A percentile compares a stretch with the other conserved stretches of the same genome.
phyloP scores from a whole-genome alignment of 2,329 filamentous ascomycete species.

The Acrocalymma vagum region DNA sequence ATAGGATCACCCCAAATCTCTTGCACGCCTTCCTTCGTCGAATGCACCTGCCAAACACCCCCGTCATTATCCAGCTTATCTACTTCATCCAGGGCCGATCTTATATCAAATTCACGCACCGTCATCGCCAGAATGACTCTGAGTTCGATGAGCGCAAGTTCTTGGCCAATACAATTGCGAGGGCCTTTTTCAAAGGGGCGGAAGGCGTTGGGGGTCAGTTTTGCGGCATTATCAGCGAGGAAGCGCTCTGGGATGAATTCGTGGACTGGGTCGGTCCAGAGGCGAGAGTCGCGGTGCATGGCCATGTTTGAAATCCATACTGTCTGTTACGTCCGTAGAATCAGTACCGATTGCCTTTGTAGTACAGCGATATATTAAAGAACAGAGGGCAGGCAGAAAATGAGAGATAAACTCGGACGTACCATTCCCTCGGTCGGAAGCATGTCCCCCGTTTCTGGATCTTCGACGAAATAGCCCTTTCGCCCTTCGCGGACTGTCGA shows the following conservation, averaged over 20 bases:
- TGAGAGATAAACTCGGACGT: neutral
- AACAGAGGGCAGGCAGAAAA: constrained; percentile 26
- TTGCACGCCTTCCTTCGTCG: constrained; percentile 25
- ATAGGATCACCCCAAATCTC: constrained; percentile 30
- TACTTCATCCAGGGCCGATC: constrained; percentile 19
- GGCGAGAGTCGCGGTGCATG: constrained; percentile 19
- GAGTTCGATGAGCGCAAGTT: constrained; percentile 49
- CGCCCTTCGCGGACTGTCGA: constrained; percentile 35
- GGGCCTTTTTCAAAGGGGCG: constrained; percentile 51
- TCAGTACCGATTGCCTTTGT: too few relatives aligned
- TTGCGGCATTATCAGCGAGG: constrained; percentile 15
- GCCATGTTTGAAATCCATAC: constrained; percentile 12
- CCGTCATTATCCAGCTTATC: constrained; percentile 29
- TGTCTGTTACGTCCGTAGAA: too few relatives aligned
- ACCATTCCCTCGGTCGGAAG: constrained; percentile 23
- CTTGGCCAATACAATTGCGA: constrained; percentile 50
- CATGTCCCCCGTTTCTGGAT: constrained; percentile 28
- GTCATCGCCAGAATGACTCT: constrained; percentile 39
- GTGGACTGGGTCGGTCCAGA: constrained; percentile 17
- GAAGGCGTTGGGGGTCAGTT: constrained; percentile 27
- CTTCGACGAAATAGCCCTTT: constrained; percentile 21
- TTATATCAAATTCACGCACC: constrained; percentile 34
- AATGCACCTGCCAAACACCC: constrained; percentile 29
- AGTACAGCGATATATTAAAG: constrained; percentile 16
- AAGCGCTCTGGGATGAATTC: constrained; percentile 33